Evolutionary conservation across 371 early-diverging fungal species (phyloP).

Genomic region (Dinochytrium kinnereticum): DNA sequence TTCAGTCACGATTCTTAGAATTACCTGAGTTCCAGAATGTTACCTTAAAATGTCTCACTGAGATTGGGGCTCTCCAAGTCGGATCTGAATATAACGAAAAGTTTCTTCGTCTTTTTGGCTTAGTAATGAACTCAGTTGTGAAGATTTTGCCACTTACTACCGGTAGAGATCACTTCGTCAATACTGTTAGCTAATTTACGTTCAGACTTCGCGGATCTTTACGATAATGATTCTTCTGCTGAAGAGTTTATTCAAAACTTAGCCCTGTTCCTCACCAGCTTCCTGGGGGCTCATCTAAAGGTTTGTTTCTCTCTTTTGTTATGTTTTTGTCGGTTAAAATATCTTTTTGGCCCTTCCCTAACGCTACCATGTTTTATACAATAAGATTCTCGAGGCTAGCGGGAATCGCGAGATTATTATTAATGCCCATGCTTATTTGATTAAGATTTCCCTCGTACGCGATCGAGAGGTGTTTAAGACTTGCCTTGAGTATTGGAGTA

Average conservation of each 20-base stretch:
- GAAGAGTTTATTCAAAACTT: constrained; percentile 91
- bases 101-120: constrained; percentile 79
- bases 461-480: constrained; percentile 98
- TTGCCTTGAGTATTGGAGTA: constrained; percentile 96
- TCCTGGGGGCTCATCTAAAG: constrained; percentile 81
- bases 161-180: too few species aligned
- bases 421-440: constrained; percentile 85
- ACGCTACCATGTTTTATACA: neutral
- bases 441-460: constrained; percentile 87
- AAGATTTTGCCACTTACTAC: constrained; percentile 44
- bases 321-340: neutral
- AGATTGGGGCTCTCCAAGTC: constrained; percentile 84
- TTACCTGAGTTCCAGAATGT: constrained; percentile 88
- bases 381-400: constrained; percentile 38
- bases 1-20: constrained; percentile 83
- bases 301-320: constrained; percentile 48
- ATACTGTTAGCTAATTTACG: too few species aligned
- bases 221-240: constrained; percentile 86
- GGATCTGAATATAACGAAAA: constrained; percentile 79
- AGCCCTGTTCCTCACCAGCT: constrained; percentile 85
- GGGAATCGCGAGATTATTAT: constrained; percentile 69
- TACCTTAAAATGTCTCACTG: constrained; percentile 92
- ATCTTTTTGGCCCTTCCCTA: neutral
- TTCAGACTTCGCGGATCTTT: constrained; percentile 77
- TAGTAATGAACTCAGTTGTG: constrained; percentile 73